Conservation (phyloP, 164 flowering plant genomes). For the Saururus chinensis region DNA sequence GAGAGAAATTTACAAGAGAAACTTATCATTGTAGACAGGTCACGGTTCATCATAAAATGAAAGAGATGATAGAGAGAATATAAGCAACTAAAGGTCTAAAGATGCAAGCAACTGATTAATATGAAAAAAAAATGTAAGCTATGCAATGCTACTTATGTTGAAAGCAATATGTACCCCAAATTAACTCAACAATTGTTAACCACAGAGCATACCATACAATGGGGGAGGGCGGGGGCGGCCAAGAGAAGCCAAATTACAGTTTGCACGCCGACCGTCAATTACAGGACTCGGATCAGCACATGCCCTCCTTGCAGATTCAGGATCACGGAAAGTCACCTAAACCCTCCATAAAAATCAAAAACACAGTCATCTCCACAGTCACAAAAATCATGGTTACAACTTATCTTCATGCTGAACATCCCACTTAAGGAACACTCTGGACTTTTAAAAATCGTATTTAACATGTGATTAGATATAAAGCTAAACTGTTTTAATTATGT, state of each 20-base stretch:
- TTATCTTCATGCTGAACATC: background rate
- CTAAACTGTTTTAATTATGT: no score
- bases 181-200: background rate
- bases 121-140: no score
- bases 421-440: background rate
- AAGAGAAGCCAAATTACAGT: slow-evolving; percentile 92
- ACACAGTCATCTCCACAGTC: slow-evolving; percentile 25
- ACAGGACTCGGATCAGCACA: slow-evolving; percentile 79
- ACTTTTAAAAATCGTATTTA: background rate
- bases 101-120: no score
- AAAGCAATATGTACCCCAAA: background rate
- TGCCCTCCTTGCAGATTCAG: slow-evolving; percentile 86
- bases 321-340: slow-evolving; percentile 93
- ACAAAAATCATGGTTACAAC: background rate
- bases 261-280: slow-evolving; percentile 85
- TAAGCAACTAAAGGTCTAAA: no score
- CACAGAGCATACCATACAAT: slow-evolving; percentile 27
- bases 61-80: no score
- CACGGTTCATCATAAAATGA: no score
- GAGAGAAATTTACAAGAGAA: no score
- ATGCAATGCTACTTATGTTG: background rate
- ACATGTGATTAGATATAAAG: background rate
- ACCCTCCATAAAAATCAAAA: slow-evolving; percentile 44
- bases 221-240: slow-evolving; percentile 73
- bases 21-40: no score